Percentiles rank a stretch among this genome's conserved stretches.
Evolutionary conservation across 306 rosid genomes (phyloP).

Genomic region (Chamaecrista fasciculata): DNA sequence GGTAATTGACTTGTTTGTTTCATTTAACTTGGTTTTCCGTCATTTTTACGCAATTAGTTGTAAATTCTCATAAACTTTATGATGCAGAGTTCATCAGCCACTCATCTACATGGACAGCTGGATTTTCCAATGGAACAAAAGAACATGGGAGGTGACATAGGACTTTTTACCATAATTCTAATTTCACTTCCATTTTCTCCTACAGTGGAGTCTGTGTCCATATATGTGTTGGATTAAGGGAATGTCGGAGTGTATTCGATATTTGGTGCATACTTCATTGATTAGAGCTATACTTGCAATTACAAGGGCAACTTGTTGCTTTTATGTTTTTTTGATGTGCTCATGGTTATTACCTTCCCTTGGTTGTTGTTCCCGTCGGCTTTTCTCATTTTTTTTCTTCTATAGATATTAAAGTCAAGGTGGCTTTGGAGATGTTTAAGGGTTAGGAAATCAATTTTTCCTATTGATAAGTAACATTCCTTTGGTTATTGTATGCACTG

Average conservation of each 20-base stretch:
- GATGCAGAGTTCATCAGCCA: slow-evolving; percentile 44
- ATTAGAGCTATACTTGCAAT: background rate
- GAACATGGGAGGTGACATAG: slow-evolving; percentile 56
- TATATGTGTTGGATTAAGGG: background rate
- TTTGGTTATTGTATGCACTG: background rate
- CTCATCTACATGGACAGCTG: slow-evolving; percentile 27
- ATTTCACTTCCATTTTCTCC: background rate
- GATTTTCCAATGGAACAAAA: slow-evolving; percentile 35
- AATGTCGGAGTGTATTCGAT: background rate
- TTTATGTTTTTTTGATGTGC: background rate
- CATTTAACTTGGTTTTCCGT: slow-evolving; percentile 19
- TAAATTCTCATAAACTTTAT: slow-evolving; percentile 29
- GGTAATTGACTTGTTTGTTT: slow-evolving; percentile 39
- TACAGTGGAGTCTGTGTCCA: background rate
- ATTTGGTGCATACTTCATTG: background rate
- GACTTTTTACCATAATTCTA: background rate
- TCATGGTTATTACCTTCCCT: background rate
- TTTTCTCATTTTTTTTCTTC: background rate
- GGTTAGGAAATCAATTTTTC: background rate
- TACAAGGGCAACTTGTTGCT: background rate
- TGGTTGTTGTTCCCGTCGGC: background rate
- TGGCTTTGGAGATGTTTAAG: background rate
- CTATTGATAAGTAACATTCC: slow-evolving; percentile 1
- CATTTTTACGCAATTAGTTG: background rate
- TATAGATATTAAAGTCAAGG: background rate